Evolutionary conservation across 352 stramenopile genomes (phyloP), one percentile per base, ranked within the genome.

Genomic region (Blastocystis sp.): DNA sequence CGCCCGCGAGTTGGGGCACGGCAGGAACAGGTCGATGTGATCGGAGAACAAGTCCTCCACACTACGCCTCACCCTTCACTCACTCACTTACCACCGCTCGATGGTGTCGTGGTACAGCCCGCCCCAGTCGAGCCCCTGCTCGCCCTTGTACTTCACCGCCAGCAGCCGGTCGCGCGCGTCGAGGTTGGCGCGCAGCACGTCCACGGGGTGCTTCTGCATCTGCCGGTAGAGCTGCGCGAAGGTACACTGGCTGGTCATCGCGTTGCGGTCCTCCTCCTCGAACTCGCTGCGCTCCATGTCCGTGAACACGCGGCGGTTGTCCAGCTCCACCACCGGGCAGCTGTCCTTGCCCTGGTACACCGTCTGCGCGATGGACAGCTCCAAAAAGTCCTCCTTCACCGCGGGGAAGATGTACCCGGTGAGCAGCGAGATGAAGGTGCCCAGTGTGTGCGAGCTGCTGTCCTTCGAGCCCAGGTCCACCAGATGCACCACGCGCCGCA

Each of bases 191-290:
- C 95, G 92, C 45, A 97, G 93, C 19, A 96, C 69, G 19, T 91
- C 92, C 1, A 94, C 90, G 63, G 97, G 93, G 2, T 95, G 94
- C 61, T 92, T 89, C 66, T 94, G 89, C 60, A 98, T 89, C 89
- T 96, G 93, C 17, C 94, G 91, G 91, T 97, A 98, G 14, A 94
- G 93, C 89, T 98, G 95, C 0, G 93, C 94, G 69, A 98, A 98
- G 76, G 97, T 95, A 84, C 94, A 97, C 78, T 97, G 89, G 65
- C 84, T 91, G 21, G 77, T 91, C 34, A 88, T 68, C 19, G 78
- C 78, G 42, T 38, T 88, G 24, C 66, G 79, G 14, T 34, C 78
- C 52, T 68, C 57, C 54, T 88, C 78, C 40, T 88, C 78, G 68
- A 79, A 88, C 11, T 78, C 24, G 45, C 79, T 88, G 17, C 34